Percentiles rank a stretch among this genome's conserved stretches.
Evolutionary conservation across 2,329 filamentous ascomycete genomes (phyloP).

Genomic region (Dactylella cylindrospora): DNA sequence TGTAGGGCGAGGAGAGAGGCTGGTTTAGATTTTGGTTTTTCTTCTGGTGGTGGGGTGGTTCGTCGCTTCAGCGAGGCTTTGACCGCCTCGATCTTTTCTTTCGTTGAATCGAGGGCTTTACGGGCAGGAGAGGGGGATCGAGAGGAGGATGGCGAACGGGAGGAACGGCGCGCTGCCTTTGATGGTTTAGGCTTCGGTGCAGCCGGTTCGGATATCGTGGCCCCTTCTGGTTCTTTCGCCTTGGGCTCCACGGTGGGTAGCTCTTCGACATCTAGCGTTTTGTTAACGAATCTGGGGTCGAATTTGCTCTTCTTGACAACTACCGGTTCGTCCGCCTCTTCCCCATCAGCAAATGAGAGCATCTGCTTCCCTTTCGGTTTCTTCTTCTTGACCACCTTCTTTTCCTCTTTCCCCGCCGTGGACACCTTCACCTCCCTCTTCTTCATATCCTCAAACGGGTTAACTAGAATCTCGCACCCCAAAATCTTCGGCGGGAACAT

Average conservation of each 20-base stretch:
- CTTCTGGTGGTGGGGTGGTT: constrained; percentile 28
- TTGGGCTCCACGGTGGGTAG: constrained; percentile 21
- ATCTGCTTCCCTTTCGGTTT: constrained; percentile 74
- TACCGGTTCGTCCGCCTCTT: constrained; percentile 53
- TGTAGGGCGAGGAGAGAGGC: constrained; percentile 60
- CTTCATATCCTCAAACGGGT: constrained; percentile 80
- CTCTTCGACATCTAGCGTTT: constrained; percentile 29
- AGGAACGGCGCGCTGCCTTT: constrained; percentile 5
- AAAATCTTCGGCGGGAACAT: constrained; percentile 81
- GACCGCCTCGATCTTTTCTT: constrained; percentile 40
- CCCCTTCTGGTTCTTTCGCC: background rate
- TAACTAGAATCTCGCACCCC: constrained; percentile 72
- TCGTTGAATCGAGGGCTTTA: constrained; percentile 17
- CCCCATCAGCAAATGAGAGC: constrained; percentile 72
- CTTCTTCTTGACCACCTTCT: constrained; percentile 56
- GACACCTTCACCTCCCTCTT: constrained; percentile 64
- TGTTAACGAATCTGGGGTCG: constrained; percentile 36
- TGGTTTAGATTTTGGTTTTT: constrained; percentile 48
- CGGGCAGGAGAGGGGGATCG: constrained; percentile 16
- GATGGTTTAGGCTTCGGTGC: constrained; percentile 12
- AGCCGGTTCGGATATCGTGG: constrained; percentile 5
- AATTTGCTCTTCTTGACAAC: constrained; percentile 46
- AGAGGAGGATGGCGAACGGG: constrained; percentile 21
- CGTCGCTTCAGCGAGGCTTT: constrained; percentile 40
- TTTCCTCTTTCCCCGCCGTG: constrained; percentile 56